Percentiles rank a stretch among this genome's conserved stretches.
Conservation (phyloP, 495 filamentous ascomycete genomes). For the Sphaerosporella brunnea region DNA sequence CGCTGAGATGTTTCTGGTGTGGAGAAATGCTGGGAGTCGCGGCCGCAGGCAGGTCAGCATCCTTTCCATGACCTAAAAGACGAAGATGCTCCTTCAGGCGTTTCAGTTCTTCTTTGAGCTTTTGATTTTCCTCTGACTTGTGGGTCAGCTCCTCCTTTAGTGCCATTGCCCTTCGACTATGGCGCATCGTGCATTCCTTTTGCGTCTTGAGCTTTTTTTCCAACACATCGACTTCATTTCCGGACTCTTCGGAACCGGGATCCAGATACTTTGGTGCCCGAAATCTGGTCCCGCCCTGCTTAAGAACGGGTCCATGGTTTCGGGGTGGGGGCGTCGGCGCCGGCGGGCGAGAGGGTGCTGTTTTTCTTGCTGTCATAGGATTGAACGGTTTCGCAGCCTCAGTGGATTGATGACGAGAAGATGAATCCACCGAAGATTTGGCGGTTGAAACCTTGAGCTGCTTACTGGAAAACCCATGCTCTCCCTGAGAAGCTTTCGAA, state of each 20-base stretch:
- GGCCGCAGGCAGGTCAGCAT: not conserved
- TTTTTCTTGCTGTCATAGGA: conserved; percentile 10
- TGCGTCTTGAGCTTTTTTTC: conserved; percentile 11
- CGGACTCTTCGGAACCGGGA: conserved; percentile 5
- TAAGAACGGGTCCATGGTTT: conserved; percentile 16
- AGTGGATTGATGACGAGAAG: no score
- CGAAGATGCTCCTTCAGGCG: not conserved
- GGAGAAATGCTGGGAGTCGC: not conserved
- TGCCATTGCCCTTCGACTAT: conserved; percentile 11
- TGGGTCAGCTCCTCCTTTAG: conserved; percentile 8
- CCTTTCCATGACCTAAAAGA: not conserved
- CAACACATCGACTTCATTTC: conserved; percentile 2
- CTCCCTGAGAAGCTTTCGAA: no score
- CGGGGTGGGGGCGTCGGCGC: conserved; percentile 1
- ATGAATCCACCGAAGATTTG: no score
- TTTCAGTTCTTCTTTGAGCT: not conserved
- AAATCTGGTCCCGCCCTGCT: conserved; percentile 12
- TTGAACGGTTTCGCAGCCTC: no score
- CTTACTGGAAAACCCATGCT: no score
- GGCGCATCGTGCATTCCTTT: conserved; percentile 18
- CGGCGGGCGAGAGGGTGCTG: conserved; percentile 9
- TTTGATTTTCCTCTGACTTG: not conserved
- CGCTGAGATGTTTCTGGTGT: not conserved
- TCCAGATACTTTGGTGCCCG: not conserved
- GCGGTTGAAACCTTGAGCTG: no score